These are phyloP conservation scores for Saccharomycopsis babjevae DNA, from an alignment of 805 yeast genomes.

Conservation along the genomic window DNA sequence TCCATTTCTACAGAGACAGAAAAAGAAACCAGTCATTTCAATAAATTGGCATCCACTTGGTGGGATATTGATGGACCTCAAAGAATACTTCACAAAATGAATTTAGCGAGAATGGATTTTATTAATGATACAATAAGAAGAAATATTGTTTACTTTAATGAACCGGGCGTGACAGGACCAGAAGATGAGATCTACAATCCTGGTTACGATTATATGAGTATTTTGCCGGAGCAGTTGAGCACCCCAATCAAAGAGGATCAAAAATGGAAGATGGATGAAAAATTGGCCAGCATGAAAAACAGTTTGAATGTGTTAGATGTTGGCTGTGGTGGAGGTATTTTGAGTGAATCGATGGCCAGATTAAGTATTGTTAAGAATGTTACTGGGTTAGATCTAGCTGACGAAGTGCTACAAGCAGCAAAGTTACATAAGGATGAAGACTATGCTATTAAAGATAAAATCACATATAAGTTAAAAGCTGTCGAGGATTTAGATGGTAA, in stretches of 20 bases:
- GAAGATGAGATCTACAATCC: slow-evolving; percentile 59
- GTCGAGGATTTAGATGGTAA: slow-evolving; percentile 45
- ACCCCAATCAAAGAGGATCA: slow-evolving; percentile 40
- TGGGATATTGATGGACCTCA: slow-evolving; percentile 96
- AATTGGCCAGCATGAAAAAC: slow-evolving; percentile 24
- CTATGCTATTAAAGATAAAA: slow-evolving; percentile 45
- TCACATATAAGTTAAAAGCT: slow-evolving; percentile 50
- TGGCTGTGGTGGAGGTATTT: slow-evolving; percentile 98
- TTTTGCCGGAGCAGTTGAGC: slow-evolving; percentile 52
- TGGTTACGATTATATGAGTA: slow-evolving; percentile 53
- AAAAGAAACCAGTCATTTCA: slow-evolving; percentile 73
- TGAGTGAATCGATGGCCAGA: slow-evolving; percentile 81
- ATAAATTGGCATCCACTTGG: slow-evolving; percentile 88
- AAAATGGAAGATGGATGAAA: slow-evolving; percentile 33
- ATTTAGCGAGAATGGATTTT: slow-evolving; percentile 79
- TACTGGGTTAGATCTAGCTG: slow-evolving; percentile 76
- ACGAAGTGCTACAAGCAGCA: slow-evolving; percentile 77
- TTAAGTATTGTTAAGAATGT: slow-evolving; percentile 52
- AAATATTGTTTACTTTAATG: slow-evolving; percentile 35
- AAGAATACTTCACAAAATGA: slow-evolving; percentile 90
- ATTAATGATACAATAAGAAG: slow-evolving; percentile 49
- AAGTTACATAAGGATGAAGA: slow-evolving; percentile 54
- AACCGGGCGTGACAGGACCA: slow-evolving; percentile 21
- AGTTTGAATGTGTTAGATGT: slow-evolving; percentile 62
- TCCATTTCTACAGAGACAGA: not conserved